Base-by-base conservation (phyloP, 75 land plant species). In the Cunninghamia lanceolata region DNA sequence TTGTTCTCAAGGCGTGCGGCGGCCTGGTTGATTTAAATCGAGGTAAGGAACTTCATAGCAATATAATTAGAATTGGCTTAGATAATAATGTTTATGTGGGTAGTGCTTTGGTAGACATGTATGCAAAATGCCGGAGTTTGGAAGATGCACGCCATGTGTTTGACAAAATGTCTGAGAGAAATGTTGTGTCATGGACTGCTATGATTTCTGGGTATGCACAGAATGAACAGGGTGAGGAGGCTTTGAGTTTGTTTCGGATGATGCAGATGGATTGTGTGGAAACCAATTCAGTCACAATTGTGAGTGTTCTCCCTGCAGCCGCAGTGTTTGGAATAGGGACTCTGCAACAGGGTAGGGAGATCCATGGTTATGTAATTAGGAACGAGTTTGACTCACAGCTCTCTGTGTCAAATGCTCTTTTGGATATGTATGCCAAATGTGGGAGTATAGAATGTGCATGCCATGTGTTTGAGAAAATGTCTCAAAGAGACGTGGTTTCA, bases 181-280 rank as follows among this genome's bases (percentile, higher is more conserved):
- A 76, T 56, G 83, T 56, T 0, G 45, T 78, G 9, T 74, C 89
- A 0, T 88, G 89, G 89, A 77, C 56, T 42, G 42, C 66, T 8
- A 85, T 88, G 66, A 40, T 88, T 86, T 40, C 45, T 53, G 87
- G 88, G 30, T 88, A 86, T 85, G 89, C 74, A 1, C 52, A 85
- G 63, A 52, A 76, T 42, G 83, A 32, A 14, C 25, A 17, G 25
- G 39, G 25, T 25, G 53, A 43, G 25, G 84, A 85, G 11, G 83
- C 88, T 14, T 46, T 86, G 40, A 42, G 34, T n/a, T 75, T 85
- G n/a, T 85, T 76, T 30, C 54, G 36, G 16, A n/a, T 30, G 39
- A 88, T 88, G 89, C 68, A 86, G 45, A 53, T 50, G 45, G 36
- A 40, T 1, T 40, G 66, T 16, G 42, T 86, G 32, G 53, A 30